Evolutionary conservation across 305 asterid species (phyloP), one percentile per base, ranked within the genome.

Genomic region (Fraxinus latifolia): DNA sequence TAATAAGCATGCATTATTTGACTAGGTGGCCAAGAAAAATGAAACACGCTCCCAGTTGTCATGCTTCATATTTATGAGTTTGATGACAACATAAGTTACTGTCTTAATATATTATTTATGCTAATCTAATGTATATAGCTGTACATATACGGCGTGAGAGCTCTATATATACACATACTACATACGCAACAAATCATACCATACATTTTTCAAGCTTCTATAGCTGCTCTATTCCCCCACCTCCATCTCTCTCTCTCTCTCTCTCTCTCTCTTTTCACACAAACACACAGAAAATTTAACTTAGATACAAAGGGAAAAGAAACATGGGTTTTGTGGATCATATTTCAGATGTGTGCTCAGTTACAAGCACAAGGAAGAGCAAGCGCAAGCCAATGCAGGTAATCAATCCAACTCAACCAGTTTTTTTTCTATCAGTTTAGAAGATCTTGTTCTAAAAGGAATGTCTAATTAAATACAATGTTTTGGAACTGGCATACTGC

Each of bases 361-460:
- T 85, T 77, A 80, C 90, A 65, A 91, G 88, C 74, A 83, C 82
- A 65, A 85, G 89, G 77, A 91, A 87, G 83, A 88, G 89, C 84
- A 92, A 89, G 84, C 88, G 88, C 77, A 91, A 91, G 83, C 92
- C 95, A 3, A 81, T 89, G 92, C 92, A 86, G 98, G 98, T 93
- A 53, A 31, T 31, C 0, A 17, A 33, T 21, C 6, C 53, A 11
- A 37, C 34, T 42, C 3, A 11, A 6, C 50, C 12, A 0, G 6
- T 12, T 14, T 79, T 3, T 34, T 47, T 44, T 5, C 17, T 3
- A 47, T 14, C 3, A 8, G 15, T 25, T 14, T 58, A 9, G 19
- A 77, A 8, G 67, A 58, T 15, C 25, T n/a, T 5, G 65, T 53
- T 53, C 62, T 2, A 15, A 53, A 53, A 53, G 7, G 62, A 53